Base-by-base conservation (phyloP, 192 early-diverging fungal genomes). In the Linnemannia exigua region DNA sequence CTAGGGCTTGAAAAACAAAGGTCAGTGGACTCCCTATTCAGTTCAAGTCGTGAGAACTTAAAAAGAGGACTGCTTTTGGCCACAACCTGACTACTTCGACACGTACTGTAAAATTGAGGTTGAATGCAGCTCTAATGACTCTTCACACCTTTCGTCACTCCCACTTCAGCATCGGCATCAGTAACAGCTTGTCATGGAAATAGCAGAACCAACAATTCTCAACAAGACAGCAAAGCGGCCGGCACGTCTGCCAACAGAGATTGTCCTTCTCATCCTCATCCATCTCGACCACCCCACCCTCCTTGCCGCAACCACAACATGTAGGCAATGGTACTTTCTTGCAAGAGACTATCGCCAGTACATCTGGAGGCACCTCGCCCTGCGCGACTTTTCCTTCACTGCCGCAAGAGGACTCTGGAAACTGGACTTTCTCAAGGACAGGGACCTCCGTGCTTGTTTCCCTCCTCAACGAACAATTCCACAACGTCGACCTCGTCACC, bases 341-440 rank as follows among this genome's bases (percentile, higher is more conserved):
- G 76, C 76, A 33, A 50, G 61, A 36, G 71, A 73, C 12, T 79
- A 84, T 16, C 76, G 76, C 14, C 82, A 84, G 28, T 79, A 79
- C 52, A 63, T 84, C 17, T 84, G 82, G 82, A 66, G 72, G 22
- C 82, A 75, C 33, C 44, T 84, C 0, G 76, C 76, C 9, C 47
- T 38, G 47, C 58, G 72, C 33, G 82, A 84, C 52, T 84, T 67
- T 22, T 74, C 72, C 20, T 84, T 84, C 35, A 84, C 82, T 2
- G 76, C 76, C 22, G 76, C 82, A 3, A 37, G 82, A 4, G 76
- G 76, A 33, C 82, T 75, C 28, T 84, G 82, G 82, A 84, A 84
- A 50, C 82, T 84, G 12, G 72, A 79, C 19, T 79, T 84, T 38
- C 22, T 75, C 6, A 68, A 58, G 25, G 82, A 84, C 61, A 75